These are phyloP conservation scores for Trichaptum fuscoviolaceum DNA, from an alignment of 768 basidiomycete species.

Conservation along the genomic window DNA sequence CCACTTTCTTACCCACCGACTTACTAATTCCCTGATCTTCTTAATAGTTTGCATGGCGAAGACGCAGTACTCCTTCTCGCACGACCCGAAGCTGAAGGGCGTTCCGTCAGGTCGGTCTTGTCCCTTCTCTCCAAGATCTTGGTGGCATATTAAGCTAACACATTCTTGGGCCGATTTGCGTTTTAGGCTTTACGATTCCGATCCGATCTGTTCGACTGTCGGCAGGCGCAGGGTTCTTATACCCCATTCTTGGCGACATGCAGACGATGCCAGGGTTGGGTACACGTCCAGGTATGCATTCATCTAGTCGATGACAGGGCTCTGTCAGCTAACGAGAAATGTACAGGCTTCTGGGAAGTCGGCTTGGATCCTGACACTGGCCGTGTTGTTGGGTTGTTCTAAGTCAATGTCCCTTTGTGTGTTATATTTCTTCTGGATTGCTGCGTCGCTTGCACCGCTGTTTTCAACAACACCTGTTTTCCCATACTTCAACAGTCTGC, in stretches of 20 bases:
- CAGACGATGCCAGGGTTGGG: conserved; percentile 97
- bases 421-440: not conserved
- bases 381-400: conserved; percentile 84
- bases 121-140: conserved; percentile 13
- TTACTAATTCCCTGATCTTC: conserved; percentile 15
- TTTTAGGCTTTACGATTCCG: conserved; percentile 81
- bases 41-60: conserved; percentile 89
- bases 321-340: conserved; percentile 10
- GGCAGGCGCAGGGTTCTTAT: conserved; percentile 94
- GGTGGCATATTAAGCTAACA: not conserved
- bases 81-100: conserved; percentile 86
- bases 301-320: conserved; percentile 8
- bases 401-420: conserved; percentile 15
- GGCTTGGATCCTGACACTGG: conserved; percentile 76
- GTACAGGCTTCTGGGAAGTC: conserved; percentile 86
- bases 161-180: not conserved
- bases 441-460: not conserved
- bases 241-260: conserved; percentile 95
- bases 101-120: conserved; percentile 61
- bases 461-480: not conserved
- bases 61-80: conserved; percentile 97
- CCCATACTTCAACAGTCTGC: not conserved
- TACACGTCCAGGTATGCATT: conserved; percentile 70
- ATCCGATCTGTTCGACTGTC: conserved; percentile 84
- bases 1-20: conserved; percentile 3